Evolutionary conservation across 805 yeast species (phyloP), one percentile per base, ranked within the genome.

Genomic region (Candida ovalis): DNA sequence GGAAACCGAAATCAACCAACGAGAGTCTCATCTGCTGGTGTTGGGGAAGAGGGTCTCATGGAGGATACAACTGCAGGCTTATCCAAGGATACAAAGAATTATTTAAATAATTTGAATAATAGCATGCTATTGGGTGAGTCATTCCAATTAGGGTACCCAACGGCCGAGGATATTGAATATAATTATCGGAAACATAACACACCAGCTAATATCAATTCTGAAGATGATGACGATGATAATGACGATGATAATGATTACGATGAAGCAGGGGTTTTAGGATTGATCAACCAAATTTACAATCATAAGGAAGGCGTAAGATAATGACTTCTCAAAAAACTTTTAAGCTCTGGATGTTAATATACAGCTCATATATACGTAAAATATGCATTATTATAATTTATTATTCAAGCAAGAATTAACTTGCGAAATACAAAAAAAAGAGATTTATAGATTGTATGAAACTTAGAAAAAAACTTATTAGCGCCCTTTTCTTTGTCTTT

Each of bases 281-380:
- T 90, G 69, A 74, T 90, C 42, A 88, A 88, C 61, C 90, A 88
- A 60, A 84, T 88, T 51, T 88, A 88, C 61, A 83, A 75, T 53
- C 78, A 75, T 32, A 59, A 61, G 40, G 76, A 72, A 21, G 51
- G 56, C 10, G 50, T 55, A 28, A 49, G 48, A 42, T 52, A 33
- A 43, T 28, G 21, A 39, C 22, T 18, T 18, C n/a, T 37, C 24
- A n/a, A n/a, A 10, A 13, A 18, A 19, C 13, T 35, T 8, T 21
- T 19, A 13, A 9, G 17, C 17, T 13, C 8, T 4, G n/a, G n/a
- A 13, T 13, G 12, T 12, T 21, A 13, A 10, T 10, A 12, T 10
- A 19, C 15, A 8, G 12, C n/a, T 10, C 21, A 37, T 37, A 5
- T 37, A 5, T 21, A 19, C 19, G 8, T 17, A 19, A 17, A 27